phyloP scores from a whole-genome alignment of 495 filamentous ascomycete species.

The Penicillium steckii region DNA sequence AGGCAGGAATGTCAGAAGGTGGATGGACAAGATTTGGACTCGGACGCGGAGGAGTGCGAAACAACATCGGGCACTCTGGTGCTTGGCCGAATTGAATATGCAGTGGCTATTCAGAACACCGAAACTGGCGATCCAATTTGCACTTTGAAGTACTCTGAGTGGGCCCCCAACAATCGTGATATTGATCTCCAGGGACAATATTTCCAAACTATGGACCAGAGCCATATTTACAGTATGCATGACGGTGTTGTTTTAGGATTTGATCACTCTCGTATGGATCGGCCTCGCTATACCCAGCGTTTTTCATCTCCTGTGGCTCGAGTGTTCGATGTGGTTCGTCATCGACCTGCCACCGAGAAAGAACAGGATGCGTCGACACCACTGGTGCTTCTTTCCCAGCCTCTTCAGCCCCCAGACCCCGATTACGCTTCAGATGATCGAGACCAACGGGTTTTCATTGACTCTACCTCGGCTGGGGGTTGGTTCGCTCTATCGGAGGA shows the following conservation, averaged over 20 bases:
- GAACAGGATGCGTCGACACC: conserved; percentile 54
- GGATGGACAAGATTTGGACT: conserved; percentile 60
- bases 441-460: conserved; percentile 75
- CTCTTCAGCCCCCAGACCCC: conserved; percentile 61
- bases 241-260: conserved; percentile 86
- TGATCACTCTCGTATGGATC: conserved; percentile 58
- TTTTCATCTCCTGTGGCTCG: conserved; percentile 82
- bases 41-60: conserved; percentile 70
- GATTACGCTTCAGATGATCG: conserved; percentile 57
- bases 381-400: conserved; percentile 84
- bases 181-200: conserved; percentile 85
- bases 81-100: conserved; percentile 84
- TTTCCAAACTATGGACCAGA: conserved; percentile 72
- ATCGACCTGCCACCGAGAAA: conserved; percentile 54
- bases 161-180: conserved; percentile 90
- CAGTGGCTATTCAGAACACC: conserved; percentile 75
- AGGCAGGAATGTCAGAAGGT: conserved; percentile 51
- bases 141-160: conserved; percentile 91
- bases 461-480: conserved; percentile 76
- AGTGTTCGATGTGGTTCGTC: conserved; percentile 83
- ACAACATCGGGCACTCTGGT: conserved; percentile 69
- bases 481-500: conserved; percentile 94
- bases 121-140: conserved; percentile 75
- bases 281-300: conserved; percentile 61
- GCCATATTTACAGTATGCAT: conserved; percentile 82